Percentiles rank a stretch among this genome's conserved stretches.
phyloP scores from a whole-genome alignment of 2,329 filamentous ascomycete genomes.

The Colletotrichum lupini region DNA sequence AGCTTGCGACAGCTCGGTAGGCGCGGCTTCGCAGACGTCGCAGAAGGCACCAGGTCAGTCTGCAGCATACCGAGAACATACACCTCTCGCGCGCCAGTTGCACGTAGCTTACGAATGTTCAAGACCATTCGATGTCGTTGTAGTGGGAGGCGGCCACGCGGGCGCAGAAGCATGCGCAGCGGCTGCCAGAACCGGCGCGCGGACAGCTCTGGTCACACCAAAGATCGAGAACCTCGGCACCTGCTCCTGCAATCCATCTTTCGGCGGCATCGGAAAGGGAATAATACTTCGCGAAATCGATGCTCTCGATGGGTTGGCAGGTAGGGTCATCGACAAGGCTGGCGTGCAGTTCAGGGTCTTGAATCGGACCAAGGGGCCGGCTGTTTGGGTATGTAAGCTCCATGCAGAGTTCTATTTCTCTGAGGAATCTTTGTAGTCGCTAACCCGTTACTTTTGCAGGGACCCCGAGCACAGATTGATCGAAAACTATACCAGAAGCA shows the following conservation, averaged over 20 bases:
- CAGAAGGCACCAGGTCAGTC: conserved; percentile 44
- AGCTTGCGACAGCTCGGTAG: conserved; percentile 11
- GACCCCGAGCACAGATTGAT: conserved; percentile 95
- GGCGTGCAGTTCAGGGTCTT: conserved; percentile 93
- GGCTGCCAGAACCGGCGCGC: conserved; percentile 87
- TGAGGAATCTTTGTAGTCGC: not conserved
- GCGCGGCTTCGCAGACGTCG: conserved; percentile 45
- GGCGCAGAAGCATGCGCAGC: conserved; percentile 94
- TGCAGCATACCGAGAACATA: not conserved
- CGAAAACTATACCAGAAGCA: conserved; percentile 87
- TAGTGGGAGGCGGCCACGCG: conserved; percentile 95
- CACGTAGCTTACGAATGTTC: not conserved
- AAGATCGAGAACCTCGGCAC: conserved; percentile 89
- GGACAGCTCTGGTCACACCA: conserved; percentile 90
- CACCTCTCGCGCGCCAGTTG: conserved; percentile 31
- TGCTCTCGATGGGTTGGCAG: conserved; percentile 90
- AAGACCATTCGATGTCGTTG: conserved; percentile 88
- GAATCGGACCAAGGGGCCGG: conserved; percentile 90
- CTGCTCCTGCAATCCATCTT: conserved; percentile 96
- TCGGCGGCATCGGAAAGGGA: conserved; percentile 98
- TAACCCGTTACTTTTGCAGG: conserved; percentile 52
- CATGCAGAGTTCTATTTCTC: not conserved
- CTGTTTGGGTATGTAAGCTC: conserved; percentile 78
- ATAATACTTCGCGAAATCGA: conserved; percentile 96
- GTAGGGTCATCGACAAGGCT: conserved; percentile 90